Percentiles rank a stretch among this genome's conserved stretches.
Conservation (phyloP, 1,139 yeast species). For the Suhomyces guaymorum region DNA sequence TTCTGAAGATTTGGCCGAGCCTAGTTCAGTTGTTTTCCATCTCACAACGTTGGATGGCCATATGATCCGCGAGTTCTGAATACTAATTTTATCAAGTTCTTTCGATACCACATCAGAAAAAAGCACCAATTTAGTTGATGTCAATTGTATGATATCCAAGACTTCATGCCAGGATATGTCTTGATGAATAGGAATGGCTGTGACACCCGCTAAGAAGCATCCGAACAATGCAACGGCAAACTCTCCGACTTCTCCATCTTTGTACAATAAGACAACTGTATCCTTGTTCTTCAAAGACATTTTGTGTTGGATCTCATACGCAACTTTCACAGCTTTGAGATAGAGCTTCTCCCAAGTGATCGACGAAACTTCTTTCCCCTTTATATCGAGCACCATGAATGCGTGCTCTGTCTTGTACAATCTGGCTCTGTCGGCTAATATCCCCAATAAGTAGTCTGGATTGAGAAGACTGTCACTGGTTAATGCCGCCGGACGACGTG, state of each 20-base stretch:
- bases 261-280: conserved; percentile 80
- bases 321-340: conserved; percentile 80
- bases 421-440: conserved; percentile 71
- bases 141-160: conserved; percentile 66
- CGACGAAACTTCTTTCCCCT: conserved; percentile 75
- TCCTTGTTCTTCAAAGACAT: conserved; percentile 73
- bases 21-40: conserved; percentile 90
- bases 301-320: conserved; percentile 80
- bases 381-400: conserved; percentile 66
- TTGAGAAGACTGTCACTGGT: conserved; percentile 22
- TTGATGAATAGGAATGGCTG: conserved; percentile 90
- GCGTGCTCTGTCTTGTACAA: conserved; percentile 70
- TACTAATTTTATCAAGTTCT: conserved; percentile 60
- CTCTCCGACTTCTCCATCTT: conserved; percentile 81
- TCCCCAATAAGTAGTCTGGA: conserved; percentile 66
- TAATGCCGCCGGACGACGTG: conserved; percentile 45
- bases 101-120: conserved; percentile 79
- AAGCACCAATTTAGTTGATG: conserved; percentile 76
- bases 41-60: conserved; percentile 55
- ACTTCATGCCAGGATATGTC: conserved; percentile 68
- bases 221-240: conserved; percentile 86
- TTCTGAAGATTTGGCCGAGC: conserved; percentile 55
- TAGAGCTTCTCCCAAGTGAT: conserved; percentile 92
- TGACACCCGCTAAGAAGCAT: conserved; percentile 89
- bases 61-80: conserved; percentile 34